Percentiles rank a stretch among this genome's conserved stretches.
Evolutionary conservation across 2,329 filamentous ascomycete genomes (phyloP).

Genomic region (Fulvia fulva): DNA sequence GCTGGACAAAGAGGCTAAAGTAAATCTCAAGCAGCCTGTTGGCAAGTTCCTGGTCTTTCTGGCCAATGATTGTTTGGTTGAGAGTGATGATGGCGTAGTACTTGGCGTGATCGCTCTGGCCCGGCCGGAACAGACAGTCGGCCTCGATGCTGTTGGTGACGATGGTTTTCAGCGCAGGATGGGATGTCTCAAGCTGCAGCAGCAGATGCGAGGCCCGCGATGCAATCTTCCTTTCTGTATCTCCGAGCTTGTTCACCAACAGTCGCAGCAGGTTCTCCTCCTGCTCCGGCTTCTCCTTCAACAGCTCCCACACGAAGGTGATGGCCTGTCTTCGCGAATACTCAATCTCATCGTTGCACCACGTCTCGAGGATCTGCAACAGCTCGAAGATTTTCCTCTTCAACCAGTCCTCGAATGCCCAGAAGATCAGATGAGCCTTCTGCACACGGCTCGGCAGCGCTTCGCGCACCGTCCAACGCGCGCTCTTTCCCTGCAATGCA

Average conservation of each 20-base stretch:
- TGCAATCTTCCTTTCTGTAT: slow-evolving; percentile 91
- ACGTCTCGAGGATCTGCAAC: slow-evolving; percentile 82
- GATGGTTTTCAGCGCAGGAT: slow-evolving; percentile 89
- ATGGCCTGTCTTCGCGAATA: slow-evolving; percentile 84
- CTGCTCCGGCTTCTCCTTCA: slow-evolving; percentile 96
- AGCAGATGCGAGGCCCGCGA: slow-evolving; percentile 89
- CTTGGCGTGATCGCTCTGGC: slow-evolving; percentile 81
- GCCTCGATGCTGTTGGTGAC: slow-evolving; percentile 82
- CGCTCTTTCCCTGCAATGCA: slow-evolving; percentile 60
- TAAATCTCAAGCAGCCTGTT: slow-evolving; percentile 83
- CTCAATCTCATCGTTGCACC: slow-evolving; percentile 93
- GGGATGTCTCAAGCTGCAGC: slow-evolving; percentile 82
- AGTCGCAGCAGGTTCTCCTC: slow-evolving; percentile 89
- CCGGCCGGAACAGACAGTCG: slow-evolving; percentile 80
- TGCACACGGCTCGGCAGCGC: slow-evolving; percentile 69
- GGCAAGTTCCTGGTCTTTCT: slow-evolving; percentile 75
- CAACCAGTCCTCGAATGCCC: slow-evolving; percentile 93
- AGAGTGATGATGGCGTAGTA: slow-evolving; percentile 96
- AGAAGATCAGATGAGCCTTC: slow-evolving; percentile 74
- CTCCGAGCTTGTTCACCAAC: slow-evolving; percentile 93
- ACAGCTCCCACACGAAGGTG: slow-evolving; percentile 83
- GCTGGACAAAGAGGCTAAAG: slow-evolving; percentile 78
- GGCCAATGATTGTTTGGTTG: slow-evolving; percentile 91
- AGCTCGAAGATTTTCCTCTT: slow-evolving; percentile 93
- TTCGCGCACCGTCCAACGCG: slow-evolving; percentile 65